Evolutionary conservation across 805 yeast species (phyloP).

Genomic region (Metschnikowia corniflorae): DNA sequence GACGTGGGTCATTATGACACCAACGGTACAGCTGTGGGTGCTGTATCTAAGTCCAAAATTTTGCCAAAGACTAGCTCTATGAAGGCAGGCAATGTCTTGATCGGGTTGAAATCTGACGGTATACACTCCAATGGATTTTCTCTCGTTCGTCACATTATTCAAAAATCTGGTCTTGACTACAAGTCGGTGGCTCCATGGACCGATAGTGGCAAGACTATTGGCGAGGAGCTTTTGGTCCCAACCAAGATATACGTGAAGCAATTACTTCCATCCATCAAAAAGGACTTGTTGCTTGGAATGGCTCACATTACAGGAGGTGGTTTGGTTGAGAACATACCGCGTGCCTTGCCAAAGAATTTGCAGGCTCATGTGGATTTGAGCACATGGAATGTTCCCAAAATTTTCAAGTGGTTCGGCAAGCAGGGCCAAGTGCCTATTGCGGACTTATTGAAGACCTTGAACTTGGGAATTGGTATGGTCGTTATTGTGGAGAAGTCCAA

Average conservation of each 20-base stretch:
- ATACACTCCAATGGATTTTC: slow-evolving; percentile 97
- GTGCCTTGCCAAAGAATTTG: slow-evolving; percentile 80
- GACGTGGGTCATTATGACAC: slow-evolving; percentile 95
- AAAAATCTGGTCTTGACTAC: slow-evolving; percentile 68
- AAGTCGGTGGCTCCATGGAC: slow-evolving; percentile 82
- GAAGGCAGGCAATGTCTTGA: slow-evolving; percentile 73
- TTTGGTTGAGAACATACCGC: slow-evolving; percentile 89
- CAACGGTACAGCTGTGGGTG: slow-evolving; percentile 98
- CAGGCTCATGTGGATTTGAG: slow-evolving; percentile 78
- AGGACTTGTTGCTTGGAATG: slow-evolving; percentile 73
- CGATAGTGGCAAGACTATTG: slow-evolving; percentile 62
- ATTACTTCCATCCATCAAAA: slow-evolving; percentile 66
- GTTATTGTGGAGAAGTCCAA: slow-evolving; percentile 71
- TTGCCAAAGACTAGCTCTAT: slow-evolving; percentile 69
- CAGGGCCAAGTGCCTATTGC: slow-evolving; percentile 84
- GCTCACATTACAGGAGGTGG: slow-evolving; percentile 99
- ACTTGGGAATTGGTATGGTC: slow-evolving; percentile 97
- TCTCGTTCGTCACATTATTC: slow-evolving; percentile 86
- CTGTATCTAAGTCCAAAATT: slow-evolving; percentile 71
- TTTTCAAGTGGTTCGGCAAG: slow-evolving; percentile 91
- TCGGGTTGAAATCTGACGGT: slow-evolving; percentile 90
- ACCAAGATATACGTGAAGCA: slow-evolving; percentile 95
- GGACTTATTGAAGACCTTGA: slow-evolving; percentile 87
- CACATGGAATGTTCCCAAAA: slow-evolving; percentile 80
- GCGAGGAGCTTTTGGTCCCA: slow-evolving; percentile 83